These are phyloP conservation scores for Populus hybrid DNA, from an alignment of 441 rosid species.

Conservation along the genomic window DNA sequence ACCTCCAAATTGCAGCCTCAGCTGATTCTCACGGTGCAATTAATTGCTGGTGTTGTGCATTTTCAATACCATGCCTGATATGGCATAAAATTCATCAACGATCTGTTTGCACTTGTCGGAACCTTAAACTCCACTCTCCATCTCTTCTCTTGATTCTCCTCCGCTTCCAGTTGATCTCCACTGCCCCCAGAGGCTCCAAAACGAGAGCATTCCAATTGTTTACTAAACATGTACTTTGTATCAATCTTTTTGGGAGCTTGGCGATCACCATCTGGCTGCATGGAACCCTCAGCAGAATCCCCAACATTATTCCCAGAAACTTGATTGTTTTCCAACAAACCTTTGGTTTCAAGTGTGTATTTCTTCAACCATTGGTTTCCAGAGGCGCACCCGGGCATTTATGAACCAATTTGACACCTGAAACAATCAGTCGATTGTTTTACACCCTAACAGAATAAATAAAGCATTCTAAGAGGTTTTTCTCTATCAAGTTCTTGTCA, in stretches of 20 bases:
- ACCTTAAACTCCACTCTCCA: slow-evolving; percentile 36
- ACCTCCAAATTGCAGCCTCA: slow-evolving; percentile 44
- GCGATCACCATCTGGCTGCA: slow-evolving; percentile 18
- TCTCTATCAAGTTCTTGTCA: background rate
- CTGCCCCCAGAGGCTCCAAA: slow-evolving; percentile 19
- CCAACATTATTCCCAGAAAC: slow-evolving; percentile 17
- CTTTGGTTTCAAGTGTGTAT: slow-evolving; percentile 55
- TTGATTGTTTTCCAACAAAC: slow-evolving; percentile 31
- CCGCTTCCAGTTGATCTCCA: slow-evolving; percentile 17
- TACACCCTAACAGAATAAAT: no score
- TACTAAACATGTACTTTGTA: slow-evolving; percentile 18
- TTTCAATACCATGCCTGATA: slow-evolving; percentile 47
- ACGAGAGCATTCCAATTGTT: slow-evolving; percentile 24
- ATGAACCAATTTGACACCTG: slow-evolving; percentile 36
- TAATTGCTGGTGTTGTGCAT: slow-evolving; percentile 21
- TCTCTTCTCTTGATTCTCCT: slow-evolving; percentile 44
- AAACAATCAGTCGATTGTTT: slow-evolving; percentile 2
- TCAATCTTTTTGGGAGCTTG: slow-evolving; percentile 21
- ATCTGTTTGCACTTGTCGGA: slow-evolving; percentile 32
- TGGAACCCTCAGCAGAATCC: slow-evolving; percentile 23
- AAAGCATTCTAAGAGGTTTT: no score
- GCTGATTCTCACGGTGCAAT: slow-evolving; percentile 31
- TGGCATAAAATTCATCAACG: slow-evolving; percentile 39
- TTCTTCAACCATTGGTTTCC: slow-evolving; percentile 71
- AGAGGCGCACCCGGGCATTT: slow-evolving; percentile 49